Evolutionary conservation across 2,329 filamentous ascomycete species (phyloP).

Genomic region (Fusarium sp.): DNA sequence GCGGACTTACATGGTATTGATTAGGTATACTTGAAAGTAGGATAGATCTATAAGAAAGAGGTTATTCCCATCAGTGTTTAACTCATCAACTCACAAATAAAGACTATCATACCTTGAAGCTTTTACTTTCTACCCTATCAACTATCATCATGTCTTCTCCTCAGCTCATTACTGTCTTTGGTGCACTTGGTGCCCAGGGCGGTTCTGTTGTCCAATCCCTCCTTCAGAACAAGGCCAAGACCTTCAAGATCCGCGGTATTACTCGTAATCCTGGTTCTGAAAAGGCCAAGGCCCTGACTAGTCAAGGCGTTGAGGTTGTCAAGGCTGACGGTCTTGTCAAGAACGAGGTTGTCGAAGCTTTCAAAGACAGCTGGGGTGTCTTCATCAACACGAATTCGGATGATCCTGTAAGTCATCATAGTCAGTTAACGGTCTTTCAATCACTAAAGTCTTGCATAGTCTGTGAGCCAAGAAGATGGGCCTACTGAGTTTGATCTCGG

Average conservation of each 20-base stretch:
- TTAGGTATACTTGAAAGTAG: constrained; percentile 33
- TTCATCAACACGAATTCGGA: constrained; percentile 54
- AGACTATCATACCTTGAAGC: constrained; percentile 10
- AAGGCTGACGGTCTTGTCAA: constrained; percentile 49
- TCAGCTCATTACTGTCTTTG: constrained; percentile 52
- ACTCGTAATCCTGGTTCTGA: constrained; percentile 50
- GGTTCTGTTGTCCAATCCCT: constrained; percentile 51
- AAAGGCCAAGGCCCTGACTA: constrained; percentile 47
- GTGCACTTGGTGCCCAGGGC: constrained; percentile 52
- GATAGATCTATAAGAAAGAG: background rate
- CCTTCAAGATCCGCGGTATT: constrained; percentile 49
- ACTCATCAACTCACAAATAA: constrained; percentile 3
- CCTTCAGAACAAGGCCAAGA: constrained; percentile 48
- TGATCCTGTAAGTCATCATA: constrained; percentile 45
- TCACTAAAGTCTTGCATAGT: constrained; percentile 36
- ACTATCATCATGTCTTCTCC: constrained; percentile 43
- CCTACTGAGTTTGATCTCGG: constrained; percentile 55
- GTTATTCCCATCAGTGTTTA: constrained; percentile 23
- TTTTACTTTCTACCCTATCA: background rate
- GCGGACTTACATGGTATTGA: constrained; percentile 22
- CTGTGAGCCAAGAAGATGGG: constrained; percentile 45
- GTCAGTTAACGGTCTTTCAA: background rate
- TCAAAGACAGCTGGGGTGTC: constrained; percentile 52
- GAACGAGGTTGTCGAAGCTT: constrained; percentile 46
- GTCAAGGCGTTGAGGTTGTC: constrained; percentile 50